phyloP scores from a whole-genome alignment of 495 filamentous ascomycete species.

The Aspergillus kassunensis region DNA sequence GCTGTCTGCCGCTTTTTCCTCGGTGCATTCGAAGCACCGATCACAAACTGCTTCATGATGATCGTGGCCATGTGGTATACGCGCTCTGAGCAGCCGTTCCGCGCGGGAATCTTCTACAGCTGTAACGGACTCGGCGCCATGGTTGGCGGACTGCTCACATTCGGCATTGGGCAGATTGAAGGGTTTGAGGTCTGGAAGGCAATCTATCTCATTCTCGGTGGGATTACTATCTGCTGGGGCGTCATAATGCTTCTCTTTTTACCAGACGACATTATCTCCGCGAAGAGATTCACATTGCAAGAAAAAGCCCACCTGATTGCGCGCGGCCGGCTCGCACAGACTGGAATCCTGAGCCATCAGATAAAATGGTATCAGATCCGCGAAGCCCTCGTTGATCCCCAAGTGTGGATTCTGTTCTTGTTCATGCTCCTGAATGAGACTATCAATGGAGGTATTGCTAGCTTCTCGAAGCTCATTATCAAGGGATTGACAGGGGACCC shows the following conservation, averaged over 20 bases:
- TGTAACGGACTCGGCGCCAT: constrained; percentile 45
- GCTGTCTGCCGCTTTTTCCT: constrained; percentile 40
- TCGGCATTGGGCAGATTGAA: constrained; percentile 46
- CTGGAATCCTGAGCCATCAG: constrained; percentile 36
- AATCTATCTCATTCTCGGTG: constrained; percentile 38
- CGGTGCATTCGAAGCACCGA: constrained; percentile 33
- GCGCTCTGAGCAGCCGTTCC: constrained; percentile 25
- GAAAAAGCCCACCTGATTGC: constrained; percentile 39
- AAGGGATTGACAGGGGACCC: constrained; percentile 30
- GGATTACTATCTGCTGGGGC: constrained; percentile 37
- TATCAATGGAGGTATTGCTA: constrained; percentile 36
- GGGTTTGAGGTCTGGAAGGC: constrained; percentile 39
- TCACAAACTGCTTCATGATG: constrained; percentile 44
- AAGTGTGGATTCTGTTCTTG: constrained; percentile 35
- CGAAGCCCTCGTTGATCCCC: constrained; percentile 40
- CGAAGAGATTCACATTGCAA: constrained; percentile 34
- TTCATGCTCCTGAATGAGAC: constrained; percentile 36
- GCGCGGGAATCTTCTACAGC: constrained; percentile 38
- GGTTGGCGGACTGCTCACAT: constrained; percentile 45
- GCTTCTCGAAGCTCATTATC: constrained; percentile 39
- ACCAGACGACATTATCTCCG: constrained; percentile 34
- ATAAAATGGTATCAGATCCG: constrained; percentile 45
- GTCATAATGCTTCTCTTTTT: constrained; percentile 34
- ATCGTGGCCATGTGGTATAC: constrained; percentile 35
- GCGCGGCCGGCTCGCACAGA: constrained; percentile 16